Evolutionary conservation across 2,329 filamentous ascomycete species (phyloP).

Genomic region (Hymenoscyphus infarciens): DNA sequence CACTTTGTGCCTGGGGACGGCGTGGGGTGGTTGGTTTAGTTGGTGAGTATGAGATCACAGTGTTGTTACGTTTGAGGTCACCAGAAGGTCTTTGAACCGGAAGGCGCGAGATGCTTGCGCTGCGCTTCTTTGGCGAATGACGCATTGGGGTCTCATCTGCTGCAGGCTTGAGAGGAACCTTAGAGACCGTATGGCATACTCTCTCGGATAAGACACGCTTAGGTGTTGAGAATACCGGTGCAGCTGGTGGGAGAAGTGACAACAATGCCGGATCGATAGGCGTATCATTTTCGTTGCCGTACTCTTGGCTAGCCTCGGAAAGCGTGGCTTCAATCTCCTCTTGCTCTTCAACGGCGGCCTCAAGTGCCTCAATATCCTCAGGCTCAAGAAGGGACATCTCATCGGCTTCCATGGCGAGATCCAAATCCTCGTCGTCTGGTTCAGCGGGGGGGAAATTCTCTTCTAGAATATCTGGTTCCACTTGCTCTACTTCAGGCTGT

Average conservation of each 20-base stretch:
- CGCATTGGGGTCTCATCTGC: slow-evolving; percentile 45
- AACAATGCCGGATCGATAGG: slow-evolving; percentile 51
- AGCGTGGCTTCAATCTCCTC: slow-evolving; percentile 1
- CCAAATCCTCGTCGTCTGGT: slow-evolving; percentile 54
- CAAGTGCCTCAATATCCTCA: slow-evolving; percentile 22
- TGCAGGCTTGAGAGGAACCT: slow-evolving; percentile 69
- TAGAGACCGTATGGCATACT: slow-evolving; percentile 70
- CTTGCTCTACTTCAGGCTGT: slow-evolving; percentile 35
- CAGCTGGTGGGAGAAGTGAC: slow-evolving; percentile 12
- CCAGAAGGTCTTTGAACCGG: slow-evolving; percentile 42
- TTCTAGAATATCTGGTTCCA: slow-evolving; percentile 36
- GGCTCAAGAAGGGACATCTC: slow-evolving; percentile 56
- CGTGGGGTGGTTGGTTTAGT: slow-evolving; percentile 35
- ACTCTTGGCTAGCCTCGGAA: slow-evolving; percentile 62
- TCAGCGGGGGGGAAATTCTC: slow-evolving; percentile 45
- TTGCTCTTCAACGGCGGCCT: slow-evolving; percentile 8
- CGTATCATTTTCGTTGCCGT: slow-evolving; percentile 62
- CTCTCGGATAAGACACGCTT: slow-evolving; percentile 33
- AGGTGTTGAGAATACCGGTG: slow-evolving; percentile 25
- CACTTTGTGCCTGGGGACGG: slow-evolving; percentile 13
- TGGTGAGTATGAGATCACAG: slow-evolving; percentile 53
- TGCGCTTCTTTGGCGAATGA: slow-evolving; percentile 38
- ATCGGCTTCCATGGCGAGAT: slow-evolving; percentile 55
- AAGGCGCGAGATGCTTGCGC: slow-evolving; percentile 42
- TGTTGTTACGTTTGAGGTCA: slow-evolving; percentile 46